These are phyloP conservation scores for Crithidia mellificae DNA, from an alignment of 208 protist species.

Conservation along the genomic window DNA sequence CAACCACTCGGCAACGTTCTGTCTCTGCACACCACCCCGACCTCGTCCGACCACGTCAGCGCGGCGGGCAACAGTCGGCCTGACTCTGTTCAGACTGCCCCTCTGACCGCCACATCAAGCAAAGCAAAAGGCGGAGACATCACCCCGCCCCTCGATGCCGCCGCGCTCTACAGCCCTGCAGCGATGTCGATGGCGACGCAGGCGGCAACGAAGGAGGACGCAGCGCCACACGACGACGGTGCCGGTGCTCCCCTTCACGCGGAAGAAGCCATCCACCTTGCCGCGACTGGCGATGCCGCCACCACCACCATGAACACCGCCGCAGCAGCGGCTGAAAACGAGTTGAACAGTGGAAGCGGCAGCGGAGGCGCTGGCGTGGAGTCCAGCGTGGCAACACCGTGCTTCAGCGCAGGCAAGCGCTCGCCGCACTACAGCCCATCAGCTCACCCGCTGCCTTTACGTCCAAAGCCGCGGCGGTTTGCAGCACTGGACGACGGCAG, in stretches of 20 bases:
- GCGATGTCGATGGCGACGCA: no score
- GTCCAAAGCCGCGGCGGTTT: background rate
- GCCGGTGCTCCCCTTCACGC: background rate
- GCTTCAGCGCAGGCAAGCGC: background rate
- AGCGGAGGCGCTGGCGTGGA: background rate
- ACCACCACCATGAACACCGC: background rate
- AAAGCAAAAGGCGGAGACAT: background rate
- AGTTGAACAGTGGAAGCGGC: background rate
- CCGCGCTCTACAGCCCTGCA: no score
- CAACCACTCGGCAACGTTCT: background rate
- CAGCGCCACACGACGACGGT: no score
- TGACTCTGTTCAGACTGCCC: background rate
- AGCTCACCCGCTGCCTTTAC: background rate
- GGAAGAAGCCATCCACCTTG: background rate
- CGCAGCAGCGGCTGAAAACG: background rate
- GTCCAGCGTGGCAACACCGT: constrained; percentile 7
- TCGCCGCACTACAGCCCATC: constrained; percentile 2
- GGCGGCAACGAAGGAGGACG: no score
- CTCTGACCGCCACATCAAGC: background rate
- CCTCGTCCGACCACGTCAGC: background rate
- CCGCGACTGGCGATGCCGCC: background rate
- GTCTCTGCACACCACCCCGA: background rate
- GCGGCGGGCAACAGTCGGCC: background rate
- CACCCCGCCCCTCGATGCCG: background rate
- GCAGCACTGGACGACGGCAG: background rate